Evolutionary conservation across 2,329 filamentous ascomycete genomes (phyloP).

Genomic region (Fonsecaea monophora): DNA sequence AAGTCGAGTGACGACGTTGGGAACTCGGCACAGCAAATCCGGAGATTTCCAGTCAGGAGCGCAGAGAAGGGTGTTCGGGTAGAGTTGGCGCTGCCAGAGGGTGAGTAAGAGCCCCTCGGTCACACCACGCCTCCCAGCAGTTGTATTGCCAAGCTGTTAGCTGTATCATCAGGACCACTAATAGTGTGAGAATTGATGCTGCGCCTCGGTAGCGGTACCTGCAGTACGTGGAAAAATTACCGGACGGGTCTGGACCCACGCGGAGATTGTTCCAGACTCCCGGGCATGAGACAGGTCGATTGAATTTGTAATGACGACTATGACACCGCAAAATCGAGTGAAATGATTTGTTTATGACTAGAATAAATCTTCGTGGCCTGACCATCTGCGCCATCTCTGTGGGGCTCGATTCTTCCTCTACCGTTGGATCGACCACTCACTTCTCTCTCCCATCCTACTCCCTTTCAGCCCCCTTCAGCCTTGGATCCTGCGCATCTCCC

Average conservation of each 20-base stretch:
- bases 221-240: constrained; percentile 8
- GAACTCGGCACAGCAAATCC: constrained; percentile 18
- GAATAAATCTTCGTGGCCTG: constrained; percentile 18
- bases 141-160: constrained; percentile 28
- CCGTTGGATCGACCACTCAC: constrained; percentile 12
- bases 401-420: background rate
- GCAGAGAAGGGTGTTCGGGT: background rate
- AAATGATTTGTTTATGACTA: constrained; percentile 6
- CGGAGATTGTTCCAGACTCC: constrained; percentile 22
- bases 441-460: background rate
- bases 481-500: background rate
- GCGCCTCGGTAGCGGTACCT: constrained; percentile 24
- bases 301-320: constrained; percentile 27
- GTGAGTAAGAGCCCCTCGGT: constrained; percentile 26
- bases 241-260: constrained; percentile 20
- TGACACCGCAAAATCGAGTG: background rate
- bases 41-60: background rate
- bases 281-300: constrained; percentile 30
- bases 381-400: background rate
- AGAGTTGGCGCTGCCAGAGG: background rate
- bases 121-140: constrained; percentile 30
- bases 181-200: background rate
- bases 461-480: constrained; percentile 1
- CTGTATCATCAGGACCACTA: constrained; percentile 12
- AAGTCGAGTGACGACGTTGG: constrained; percentile 28